phyloP scores from a whole-genome alignment of 495 filamentous ascomycete genomes.

The Neurospora discreta region DNA sequence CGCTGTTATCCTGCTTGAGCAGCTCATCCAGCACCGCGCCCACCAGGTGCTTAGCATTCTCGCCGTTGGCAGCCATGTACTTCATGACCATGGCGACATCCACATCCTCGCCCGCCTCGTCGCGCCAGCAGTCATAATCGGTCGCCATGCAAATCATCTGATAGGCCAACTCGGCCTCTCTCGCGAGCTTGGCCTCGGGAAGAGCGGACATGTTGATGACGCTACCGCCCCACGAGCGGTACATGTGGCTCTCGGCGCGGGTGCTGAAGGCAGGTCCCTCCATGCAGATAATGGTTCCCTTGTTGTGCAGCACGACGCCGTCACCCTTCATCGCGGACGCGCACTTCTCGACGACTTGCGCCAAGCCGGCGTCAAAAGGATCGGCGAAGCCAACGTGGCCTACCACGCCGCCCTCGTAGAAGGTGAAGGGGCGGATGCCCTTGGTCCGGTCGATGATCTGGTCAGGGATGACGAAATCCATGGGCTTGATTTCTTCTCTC shows the following conservation, averaged over 20 bases:
- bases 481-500: conserved; percentile 79
- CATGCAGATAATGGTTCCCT: conserved; percentile 82
- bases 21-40: conserved; percentile 81
- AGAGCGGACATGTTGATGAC: conserved; percentile 97
- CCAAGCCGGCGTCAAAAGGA: conserved; percentile 76
- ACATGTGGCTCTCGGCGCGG: conserved; percentile 89
- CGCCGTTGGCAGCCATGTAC: conserved; percentile 84
- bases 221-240: conserved; percentile 80
- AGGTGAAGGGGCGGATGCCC: conserved; percentile 84
- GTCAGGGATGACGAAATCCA: conserved; percentile 92
- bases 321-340: conserved; percentile 70
- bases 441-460: conserved; percentile 98
- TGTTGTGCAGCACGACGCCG: conserved; percentile 63
- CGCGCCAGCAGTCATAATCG: conserved; percentile 96
- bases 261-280: conserved; percentile 96
- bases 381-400: conserved; percentile 93
- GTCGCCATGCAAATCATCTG: conserved; percentile 99
- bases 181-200: conserved; percentile 92
- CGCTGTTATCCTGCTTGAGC: conserved; percentile 58
- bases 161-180: conserved; percentile 92
- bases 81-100: conserved; percentile 96
- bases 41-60: conserved; percentile 76
- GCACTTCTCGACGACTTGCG: conserved; percentile 57
- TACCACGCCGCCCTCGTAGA: conserved; percentile 88
- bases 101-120: conserved; percentile 49